Evolutionary conservation across 78 protist species (phyloP), one percentile per base, ranked within the genome.

Genomic region (Dictyostelium capitatum): DNA sequence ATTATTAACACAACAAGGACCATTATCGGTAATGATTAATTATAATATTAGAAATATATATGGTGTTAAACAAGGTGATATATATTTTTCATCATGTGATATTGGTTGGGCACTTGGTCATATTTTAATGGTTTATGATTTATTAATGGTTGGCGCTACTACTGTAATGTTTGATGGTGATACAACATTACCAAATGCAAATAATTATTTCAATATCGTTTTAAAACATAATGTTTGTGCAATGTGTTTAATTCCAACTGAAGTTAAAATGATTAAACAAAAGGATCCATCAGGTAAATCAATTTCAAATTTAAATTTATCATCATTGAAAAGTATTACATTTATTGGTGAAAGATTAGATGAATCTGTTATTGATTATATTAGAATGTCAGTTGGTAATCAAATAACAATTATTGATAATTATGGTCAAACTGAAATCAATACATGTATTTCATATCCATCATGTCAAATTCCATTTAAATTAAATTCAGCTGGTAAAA

Each of bases 231-330:
- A 77, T 41, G 87, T 84, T 1, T 90, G 64, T 7, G 64, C 46
- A 15, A 5, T 95, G 12, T 95, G 80, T 46, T 69, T 90, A 4
- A 82, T 93, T 2, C 95, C 97, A 7, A 84, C 97, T 17, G 95
- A 95, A 20, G 41, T 84, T 25, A 41, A 95, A 23, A 81, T 93
- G 6, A 64, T 91, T n/a, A 62, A 82, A 6, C 20, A 82, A 30
- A 77, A 0, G 7, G 96, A 95, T 75, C 94, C 89, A 7, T 4
- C 78, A 1, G 96, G 89, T 1, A 19, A 67, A 48, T 7, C 28
- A 12, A 5, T 64, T 3, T 6, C 12, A 17, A 54, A 81, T 11
- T 51, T 43, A 19, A 84, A 82, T 69, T 50, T 95, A 11, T 83
- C 91, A 3, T 15, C n/a, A 0, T 79, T 95, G 1, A 20, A 59